Percentiles rank a stretch among this genome's conserved stretches.
Conservation (phyloP, 805 yeast genomes). For the Teunomyces funiuensis region DNA sequence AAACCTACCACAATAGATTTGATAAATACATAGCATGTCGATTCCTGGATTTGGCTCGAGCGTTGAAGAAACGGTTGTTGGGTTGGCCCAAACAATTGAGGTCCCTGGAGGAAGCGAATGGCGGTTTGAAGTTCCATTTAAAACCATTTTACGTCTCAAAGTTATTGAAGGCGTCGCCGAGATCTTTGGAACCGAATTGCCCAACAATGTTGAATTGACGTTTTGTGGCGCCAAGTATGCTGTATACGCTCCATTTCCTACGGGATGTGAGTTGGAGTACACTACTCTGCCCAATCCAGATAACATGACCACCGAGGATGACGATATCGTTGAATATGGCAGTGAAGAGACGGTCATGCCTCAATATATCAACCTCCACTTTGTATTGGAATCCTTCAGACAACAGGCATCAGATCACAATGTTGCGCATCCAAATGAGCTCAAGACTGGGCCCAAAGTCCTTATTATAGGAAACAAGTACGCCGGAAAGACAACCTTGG, state of each 20-base stretch:
- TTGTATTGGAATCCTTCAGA: slow-evolving; percentile 63
- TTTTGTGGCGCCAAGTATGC: slow-evolving; percentile 40
- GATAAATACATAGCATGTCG: slow-evolving; percentile 12
- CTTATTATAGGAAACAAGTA: slow-evolving; percentile 70
- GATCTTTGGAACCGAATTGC: slow-evolving; percentile 89
- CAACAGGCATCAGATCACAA: slow-evolving; percentile 29
- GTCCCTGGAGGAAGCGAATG: slow-evolving; percentile 59
- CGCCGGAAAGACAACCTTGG: slow-evolving; percentile 77
- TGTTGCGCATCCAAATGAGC: slow-evolving; percentile 18
- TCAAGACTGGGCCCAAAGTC: slow-evolving; percentile 54
- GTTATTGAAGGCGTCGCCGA: slow-evolving; percentile 75
- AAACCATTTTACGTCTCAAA: slow-evolving; percentile 49
- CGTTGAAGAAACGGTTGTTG: slow-evolving; percentile 10
- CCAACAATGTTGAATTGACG: slow-evolving; percentile 56
- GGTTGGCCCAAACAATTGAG: slow-evolving; percentile 17
- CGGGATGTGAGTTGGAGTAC: slow-evolving; percentile 64
- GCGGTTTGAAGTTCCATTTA: slow-evolving; percentile 68
- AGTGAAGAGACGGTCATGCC: slow-evolving; percentile 72
- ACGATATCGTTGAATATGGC: slow-evolving; percentile 54
- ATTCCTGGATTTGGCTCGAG: slow-evolving; percentile 19
- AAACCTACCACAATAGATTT: neutral
- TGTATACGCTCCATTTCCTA: slow-evolving; percentile 45
- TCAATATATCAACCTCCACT: slow-evolving; percentile 65
- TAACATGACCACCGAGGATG: slow-evolving; percentile 31
- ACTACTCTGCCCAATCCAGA: slow-evolving; percentile 25